Conservation (phyloP, 805 yeast genomes). For the Candida mattraensis region DNA sequence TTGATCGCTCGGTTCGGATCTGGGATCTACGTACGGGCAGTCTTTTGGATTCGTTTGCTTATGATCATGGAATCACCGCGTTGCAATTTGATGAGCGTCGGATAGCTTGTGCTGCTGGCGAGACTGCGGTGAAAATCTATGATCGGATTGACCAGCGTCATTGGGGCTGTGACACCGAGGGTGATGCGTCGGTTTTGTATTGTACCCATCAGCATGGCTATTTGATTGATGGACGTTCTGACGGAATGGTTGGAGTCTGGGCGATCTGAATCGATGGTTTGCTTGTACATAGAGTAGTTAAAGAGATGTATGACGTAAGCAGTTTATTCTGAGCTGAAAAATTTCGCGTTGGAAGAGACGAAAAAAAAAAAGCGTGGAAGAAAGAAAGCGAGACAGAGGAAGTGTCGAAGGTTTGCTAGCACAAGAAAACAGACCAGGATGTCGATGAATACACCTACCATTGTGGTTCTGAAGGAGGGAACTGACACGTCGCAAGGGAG, state of each 20-base stretch:
- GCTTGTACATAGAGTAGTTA: conserved; percentile 8
- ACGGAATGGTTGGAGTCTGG: conserved; percentile 67
- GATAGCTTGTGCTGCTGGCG: conserved; percentile 52
- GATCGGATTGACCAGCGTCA: conserved; percentile 56
- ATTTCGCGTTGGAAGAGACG: conserved; percentile 11
- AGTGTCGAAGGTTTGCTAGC: neutral
- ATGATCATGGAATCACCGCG: conserved; percentile 53
- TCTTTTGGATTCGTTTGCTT: conserved; percentile 59
- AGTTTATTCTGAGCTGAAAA: no score
- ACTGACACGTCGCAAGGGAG: conserved; percentile 96
- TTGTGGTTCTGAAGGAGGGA: conserved; percentile 96
- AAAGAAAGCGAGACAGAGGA: neutral
- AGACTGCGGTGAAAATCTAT: conserved; percentile 52
- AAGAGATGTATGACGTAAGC: neutral
- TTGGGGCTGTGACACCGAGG: conserved; percentile 49
- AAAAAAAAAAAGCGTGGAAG: conserved; percentile 6
- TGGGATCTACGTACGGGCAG: conserved; percentile 77
- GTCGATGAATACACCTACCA: conserved; percentile 92
- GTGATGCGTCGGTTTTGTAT: conserved; percentile 34
- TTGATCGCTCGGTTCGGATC: conserved; percentile 60
- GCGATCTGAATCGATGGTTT: conserved; percentile 48
- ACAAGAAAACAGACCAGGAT: conserved; percentile 50
- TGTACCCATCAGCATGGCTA: conserved; percentile 63
- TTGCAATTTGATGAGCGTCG: conserved; percentile 59
- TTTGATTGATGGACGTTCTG: conserved; percentile 59